Evolutionary conservation across 768 basidiomycete species (phyloP).

Genomic region (Hemileccinum impolitum): DNA sequence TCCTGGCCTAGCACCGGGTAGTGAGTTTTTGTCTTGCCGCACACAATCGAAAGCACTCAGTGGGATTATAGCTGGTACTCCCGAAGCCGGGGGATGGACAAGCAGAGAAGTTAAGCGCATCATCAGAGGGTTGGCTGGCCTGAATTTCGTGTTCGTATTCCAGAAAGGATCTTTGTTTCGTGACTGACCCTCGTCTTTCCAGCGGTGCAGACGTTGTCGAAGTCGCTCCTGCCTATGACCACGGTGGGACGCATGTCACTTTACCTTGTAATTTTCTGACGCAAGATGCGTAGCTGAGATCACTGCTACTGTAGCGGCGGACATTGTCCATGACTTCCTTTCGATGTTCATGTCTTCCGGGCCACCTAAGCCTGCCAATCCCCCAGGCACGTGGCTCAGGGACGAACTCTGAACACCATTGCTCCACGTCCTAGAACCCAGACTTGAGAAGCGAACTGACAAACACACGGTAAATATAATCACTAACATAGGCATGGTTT

Average conservation of each 20-base stretch:
- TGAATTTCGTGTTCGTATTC: conserved; percentile 67
- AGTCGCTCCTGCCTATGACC: conserved; percentile 27
- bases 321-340: conserved; percentile 45
- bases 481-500: not conserved
- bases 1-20: conserved; percentile 76
- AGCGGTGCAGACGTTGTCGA: conserved; percentile 26
- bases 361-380: conserved; percentile 20
- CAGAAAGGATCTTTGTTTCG: not conserved
- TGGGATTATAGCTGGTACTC: conserved; percentile 62
- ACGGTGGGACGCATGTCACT: conserved; percentile 12
- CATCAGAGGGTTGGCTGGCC: conserved; percentile 70
- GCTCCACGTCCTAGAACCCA: too few relatives aligned
- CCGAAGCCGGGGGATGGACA: conserved; percentile 84
- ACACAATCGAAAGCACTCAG: not conserved
- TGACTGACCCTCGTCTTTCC: not conserved
- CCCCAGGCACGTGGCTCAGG: conserved; percentile 8
- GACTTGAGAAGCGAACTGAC: not conserved
- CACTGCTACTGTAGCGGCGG: conserved; percentile 42
- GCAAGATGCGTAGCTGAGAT: conserved; percentile 29
- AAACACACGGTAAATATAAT: not conserved
- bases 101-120: conserved; percentile 79
- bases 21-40: conserved; percentile 38
- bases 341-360: conserved; percentile 34
- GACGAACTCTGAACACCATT: conserved; percentile 20
- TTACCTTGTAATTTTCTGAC: conserved; percentile 6